phyloP scores from a whole-genome alignment of 1,284 basidiomycete species.

The Peniophora sp. region DNA sequence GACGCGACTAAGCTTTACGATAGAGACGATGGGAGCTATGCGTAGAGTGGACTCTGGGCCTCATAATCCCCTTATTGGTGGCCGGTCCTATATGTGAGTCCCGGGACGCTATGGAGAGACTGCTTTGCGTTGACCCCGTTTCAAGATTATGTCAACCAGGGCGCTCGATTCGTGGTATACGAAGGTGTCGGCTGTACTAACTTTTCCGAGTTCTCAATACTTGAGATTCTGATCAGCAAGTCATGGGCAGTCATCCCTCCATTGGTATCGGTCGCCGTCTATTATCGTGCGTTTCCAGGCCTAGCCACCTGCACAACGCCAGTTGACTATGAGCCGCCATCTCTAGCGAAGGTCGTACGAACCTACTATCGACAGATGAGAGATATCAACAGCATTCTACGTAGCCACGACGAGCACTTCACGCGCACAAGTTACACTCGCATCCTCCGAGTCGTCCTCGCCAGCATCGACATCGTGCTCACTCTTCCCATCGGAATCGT shows the following conservation, averaged over 20 bases:
- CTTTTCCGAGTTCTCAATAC: background rate
- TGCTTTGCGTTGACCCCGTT: background rate
- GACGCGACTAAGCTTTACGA: background rate
- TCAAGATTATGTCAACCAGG: background rate
- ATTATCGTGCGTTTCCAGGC: background rate
- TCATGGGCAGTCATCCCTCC: background rate
- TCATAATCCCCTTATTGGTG: background rate
- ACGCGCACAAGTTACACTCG: background rate
- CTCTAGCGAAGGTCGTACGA: background rate
- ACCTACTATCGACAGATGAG: background rate
- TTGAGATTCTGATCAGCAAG: background rate
- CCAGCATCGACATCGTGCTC: background rate
- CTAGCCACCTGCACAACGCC: too few relatives aligned
- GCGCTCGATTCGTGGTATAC: background rate
- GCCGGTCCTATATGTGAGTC: background rate
- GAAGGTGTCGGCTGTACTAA: background rate
- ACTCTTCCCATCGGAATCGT: background rate
- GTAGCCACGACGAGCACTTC: background rate
- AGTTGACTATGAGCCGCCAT: background rate
- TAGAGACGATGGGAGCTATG: background rate
- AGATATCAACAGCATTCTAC: background rate
- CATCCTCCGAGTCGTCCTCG: constrained; percentile 1
- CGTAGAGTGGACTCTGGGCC: background rate
- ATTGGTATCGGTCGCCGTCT: background rate
- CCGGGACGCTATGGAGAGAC: background rate